A percentile compares a stretch with the other conserved stretches of the same genome.
Evolutionary conservation across 495 filamentous ascomycete genomes (phyloP).

Genomic region (Penicillium cataractarum): DNA sequence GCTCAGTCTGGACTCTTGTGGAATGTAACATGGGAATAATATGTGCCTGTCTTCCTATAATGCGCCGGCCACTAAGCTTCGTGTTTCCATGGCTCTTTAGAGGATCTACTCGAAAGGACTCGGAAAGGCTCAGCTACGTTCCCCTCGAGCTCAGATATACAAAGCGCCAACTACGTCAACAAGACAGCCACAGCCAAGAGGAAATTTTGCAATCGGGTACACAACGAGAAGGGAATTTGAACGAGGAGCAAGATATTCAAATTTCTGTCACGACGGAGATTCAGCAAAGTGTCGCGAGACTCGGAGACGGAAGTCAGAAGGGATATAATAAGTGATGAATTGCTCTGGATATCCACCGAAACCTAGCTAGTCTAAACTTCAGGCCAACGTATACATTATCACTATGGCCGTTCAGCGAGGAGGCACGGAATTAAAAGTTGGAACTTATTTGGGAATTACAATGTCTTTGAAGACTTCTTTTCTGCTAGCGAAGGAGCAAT

Average conservation of each 20-base stretch:
- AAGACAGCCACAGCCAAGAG: constrained; percentile 6
- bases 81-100: constrained; percentile 8
- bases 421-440: too few species aligned
- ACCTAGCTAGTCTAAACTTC: too few species aligned
- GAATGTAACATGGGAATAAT: constrained; percentile 16
- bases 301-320: neutral
- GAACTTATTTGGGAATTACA: too few species aligned
- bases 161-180: neutral
- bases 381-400: too few species aligned
- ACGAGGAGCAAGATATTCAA: neutral
- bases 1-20: constrained; percentile 12
- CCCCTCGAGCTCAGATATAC: constrained; percentile 2
- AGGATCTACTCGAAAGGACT: neutral
- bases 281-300: neutral
- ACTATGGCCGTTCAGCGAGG: too few species aligned
- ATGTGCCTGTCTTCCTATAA: constrained; percentile 13
- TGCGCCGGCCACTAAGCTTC: constrained; percentile 13
- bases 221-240: neutral
- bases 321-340: neutral
- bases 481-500: too few species aligned
- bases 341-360: too few species aligned
- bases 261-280: constrained; percentile 9
- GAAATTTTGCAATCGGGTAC: neutral
- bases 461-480: too few species aligned
- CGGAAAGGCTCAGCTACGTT: neutral